A percentile compares a stretch with the other conserved stretches of the same genome.
Evolutionary conservation across 768 basidiomycete species (phyloP).

Genomic region (Pholiota molesta): DNA sequence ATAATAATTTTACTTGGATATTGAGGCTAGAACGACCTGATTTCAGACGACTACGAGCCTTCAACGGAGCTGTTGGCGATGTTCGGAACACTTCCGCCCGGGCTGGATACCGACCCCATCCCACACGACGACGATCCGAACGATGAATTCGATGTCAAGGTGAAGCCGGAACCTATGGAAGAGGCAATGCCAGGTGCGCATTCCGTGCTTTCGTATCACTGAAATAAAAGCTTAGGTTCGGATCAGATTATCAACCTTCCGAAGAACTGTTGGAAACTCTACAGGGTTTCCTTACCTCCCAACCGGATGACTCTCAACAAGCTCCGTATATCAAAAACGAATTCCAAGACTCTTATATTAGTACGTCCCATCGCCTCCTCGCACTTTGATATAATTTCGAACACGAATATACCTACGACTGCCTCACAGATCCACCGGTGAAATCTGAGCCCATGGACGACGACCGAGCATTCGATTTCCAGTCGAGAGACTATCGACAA

Average conservation of each 20-base stretch:
- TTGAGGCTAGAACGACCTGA: neutral
- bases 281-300: neutral
- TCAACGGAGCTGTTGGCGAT: constrained; percentile 2
- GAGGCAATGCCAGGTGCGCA: neutral
- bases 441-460: neutral
- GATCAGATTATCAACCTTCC: neutral
- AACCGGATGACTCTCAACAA: neutral
- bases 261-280: neutral
- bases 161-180: constrained; percentile 7
- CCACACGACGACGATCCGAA: neutral
- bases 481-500: too few relatives aligned
- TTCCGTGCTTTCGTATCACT: neutral
- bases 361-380: neutral
- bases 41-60: constrained; percentile 11
- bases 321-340: neutral
- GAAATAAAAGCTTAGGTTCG: neutral
- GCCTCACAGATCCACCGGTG: neutral
- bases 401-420: neutral
- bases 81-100: neutral
- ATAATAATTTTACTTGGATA: neutral
- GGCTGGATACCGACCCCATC: neutral
- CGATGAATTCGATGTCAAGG: neutral
- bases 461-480: neutral
- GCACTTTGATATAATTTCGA: neutral
- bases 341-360: neutral